Base-by-base conservation (phyloP, 306 rosid genomes). In the Pyrus pyrifolia region DNA sequence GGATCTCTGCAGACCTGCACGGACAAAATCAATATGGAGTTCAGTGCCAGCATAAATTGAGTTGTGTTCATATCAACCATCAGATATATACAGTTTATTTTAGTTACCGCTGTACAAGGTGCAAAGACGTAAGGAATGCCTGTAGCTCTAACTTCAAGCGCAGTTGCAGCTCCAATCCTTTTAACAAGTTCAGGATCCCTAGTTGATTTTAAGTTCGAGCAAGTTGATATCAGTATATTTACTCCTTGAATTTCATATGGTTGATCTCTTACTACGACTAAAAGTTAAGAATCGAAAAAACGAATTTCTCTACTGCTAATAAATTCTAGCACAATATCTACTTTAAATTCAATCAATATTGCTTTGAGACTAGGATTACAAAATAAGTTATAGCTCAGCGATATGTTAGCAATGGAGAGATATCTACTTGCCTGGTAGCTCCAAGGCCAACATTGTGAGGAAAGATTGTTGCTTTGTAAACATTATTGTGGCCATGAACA, bases 401-500 rank as follows among this genome's bases (percentile, higher is more conserved):
- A 69, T 11, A 12, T 44, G 30, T 69, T 46, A 22, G 58, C 2
- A 45, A 49, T 46, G n/a, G 17, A 29, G 25, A 22, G 6, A 23
- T 27, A 19, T 60, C 4, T 21, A 59, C 82, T 75, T 81, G 68
- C 88, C 88, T 78, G 15, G 85, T 79, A 17, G 79, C 88, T 49
- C 86, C 88, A 27, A 85, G 85, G 6, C 88, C 86, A 68, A 85
- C 33, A 67, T 85, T 85, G 77, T 85, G 88, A 9, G 88, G 88
- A 19, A 85, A 82, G 10, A 81, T 67, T 2, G 81, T 81, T 30
- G 85, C 85, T 7, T 73, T 72, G 59, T 81, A 81, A 13, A 84
- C 85, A 51, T 81, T 84, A 6, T 84, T 84, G 73, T 84, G 78
- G 38, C 87, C 87, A 71, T 84, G 87, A 1, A 78, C 83, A 27